Evolutionary conservation across 202 grass and related monocot species (phyloP).

Genomic region (Musa balbisiana): DNA sequence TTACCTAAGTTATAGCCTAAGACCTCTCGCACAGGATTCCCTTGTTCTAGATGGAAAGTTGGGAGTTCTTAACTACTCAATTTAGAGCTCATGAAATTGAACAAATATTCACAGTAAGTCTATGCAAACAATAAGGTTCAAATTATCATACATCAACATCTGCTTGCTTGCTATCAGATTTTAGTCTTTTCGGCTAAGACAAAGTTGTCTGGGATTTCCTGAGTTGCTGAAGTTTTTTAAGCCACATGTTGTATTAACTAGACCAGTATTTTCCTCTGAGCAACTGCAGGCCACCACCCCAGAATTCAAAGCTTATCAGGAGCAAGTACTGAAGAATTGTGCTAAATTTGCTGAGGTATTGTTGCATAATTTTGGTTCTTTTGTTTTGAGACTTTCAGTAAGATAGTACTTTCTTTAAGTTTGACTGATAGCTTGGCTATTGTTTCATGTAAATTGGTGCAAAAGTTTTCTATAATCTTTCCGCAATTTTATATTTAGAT

Average conservation of each 20-base stretch:
- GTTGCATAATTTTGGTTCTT: neutral
- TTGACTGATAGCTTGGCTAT: neutral
- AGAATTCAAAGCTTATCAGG: slow-evolving; percentile 91
- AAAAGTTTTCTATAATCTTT: too few species aligned
- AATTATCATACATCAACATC: too few species aligned
- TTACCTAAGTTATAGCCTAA: neutral
- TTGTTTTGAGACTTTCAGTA: slow-evolving; percentile 6
- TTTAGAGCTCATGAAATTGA: neutral
- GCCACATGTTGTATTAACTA: neutral
- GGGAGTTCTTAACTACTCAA: neutral
- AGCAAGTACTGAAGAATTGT: slow-evolving; percentile 92
- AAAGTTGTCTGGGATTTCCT: too few species aligned
- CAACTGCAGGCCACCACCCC: slow-evolving; percentile 60
- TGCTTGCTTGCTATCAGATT: too few species aligned
- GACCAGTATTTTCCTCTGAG: slow-evolving; percentile 8
- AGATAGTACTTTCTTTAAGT: neutral
- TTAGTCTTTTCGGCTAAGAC: too few species aligned
- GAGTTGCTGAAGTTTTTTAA: too few species aligned
- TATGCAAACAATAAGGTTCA: too few species aligned
- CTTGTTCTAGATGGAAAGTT: neutral
- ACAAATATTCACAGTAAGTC: too few species aligned
- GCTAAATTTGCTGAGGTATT: slow-evolving; percentile 90
- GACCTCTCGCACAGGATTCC: neutral
- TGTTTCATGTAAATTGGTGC: neutral
- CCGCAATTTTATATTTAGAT: too few species aligned